These are phyloP conservation scores for Phytophthora rubi DNA, from an alignment of 352 stramenopile genomes.

Conservation along the genomic window DNA sequence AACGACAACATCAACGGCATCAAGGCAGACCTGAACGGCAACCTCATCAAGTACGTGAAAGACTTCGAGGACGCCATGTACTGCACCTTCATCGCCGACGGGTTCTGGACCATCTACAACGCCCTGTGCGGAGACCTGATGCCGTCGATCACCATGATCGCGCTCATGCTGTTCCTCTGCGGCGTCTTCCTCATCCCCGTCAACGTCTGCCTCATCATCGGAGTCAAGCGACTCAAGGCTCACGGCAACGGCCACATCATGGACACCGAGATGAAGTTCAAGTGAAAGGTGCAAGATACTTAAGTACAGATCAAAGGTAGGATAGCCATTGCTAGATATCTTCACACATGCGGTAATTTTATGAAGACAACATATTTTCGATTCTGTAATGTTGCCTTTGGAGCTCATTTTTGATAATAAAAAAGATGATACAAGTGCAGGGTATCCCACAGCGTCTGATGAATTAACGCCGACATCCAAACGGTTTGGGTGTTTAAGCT, in stretches of 20 bases:
- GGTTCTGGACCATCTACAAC: slow-evolving; percentile 58
- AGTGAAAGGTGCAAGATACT: slow-evolving; percentile 33
- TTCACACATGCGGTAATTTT: slow-evolving; percentile 11
- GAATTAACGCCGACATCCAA: too few relatives aligned
- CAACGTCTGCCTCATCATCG: slow-evolving; percentile 76
- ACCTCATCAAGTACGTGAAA: slow-evolving; percentile 58
- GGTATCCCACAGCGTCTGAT: too few relatives aligned
- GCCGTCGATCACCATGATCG: slow-evolving; percentile 76
- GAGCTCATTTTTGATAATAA: too few relatives aligned
- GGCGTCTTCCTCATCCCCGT: slow-evolving; percentile 72
- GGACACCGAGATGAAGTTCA: slow-evolving; percentile 71
- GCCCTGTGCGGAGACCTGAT: slow-evolving; percentile 66
- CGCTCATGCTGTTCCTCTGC: slow-evolving; percentile 73
- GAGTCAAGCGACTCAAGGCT: slow-evolving; percentile 63
- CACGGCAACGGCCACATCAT: slow-evolving; percentile 61
- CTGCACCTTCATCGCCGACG: slow-evolving; percentile 60
- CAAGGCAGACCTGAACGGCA: slow-evolving; percentile 44
- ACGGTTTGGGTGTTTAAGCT: too few relatives aligned
- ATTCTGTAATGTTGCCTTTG: neutral
- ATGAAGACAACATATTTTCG: slow-evolving; percentile 5
- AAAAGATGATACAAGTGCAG: too few relatives aligned
- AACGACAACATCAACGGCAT: slow-evolving; percentile 51
- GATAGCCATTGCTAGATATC: neutral
- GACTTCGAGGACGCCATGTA: slow-evolving; percentile 69
- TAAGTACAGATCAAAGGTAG: neutral